Evolutionary conservation across 176 grass and related monocot genomes (phyloP).

Genomic region (Chloris gayana): DNA sequence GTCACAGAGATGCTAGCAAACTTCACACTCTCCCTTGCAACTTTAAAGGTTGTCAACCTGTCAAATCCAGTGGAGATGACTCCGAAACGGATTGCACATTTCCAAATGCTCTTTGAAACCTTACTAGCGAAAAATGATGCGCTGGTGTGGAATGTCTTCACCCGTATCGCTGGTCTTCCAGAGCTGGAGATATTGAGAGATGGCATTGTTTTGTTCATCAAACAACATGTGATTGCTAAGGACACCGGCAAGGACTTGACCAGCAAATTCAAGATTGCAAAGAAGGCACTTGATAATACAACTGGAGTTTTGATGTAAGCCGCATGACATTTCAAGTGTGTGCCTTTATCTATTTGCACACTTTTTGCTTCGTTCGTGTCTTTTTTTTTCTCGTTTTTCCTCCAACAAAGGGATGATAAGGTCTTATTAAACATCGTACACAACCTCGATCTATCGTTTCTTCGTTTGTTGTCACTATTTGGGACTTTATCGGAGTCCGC

Average conservation of each 20-base stretch:
- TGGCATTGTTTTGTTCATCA: conserved; percentile 68
- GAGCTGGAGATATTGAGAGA: conserved; percentile 74
- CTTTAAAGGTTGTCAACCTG: conserved; percentile 73
- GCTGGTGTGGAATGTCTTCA: conserved; percentile 81
- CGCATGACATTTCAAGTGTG: not conserved
- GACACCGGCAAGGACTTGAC: conserved; percentile 32
- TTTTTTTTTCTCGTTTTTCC: not conserved
- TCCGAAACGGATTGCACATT: conserved; percentile 65
- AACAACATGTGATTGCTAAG: conserved; percentile 65
- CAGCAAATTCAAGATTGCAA: conserved; percentile 74
- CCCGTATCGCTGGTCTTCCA: conserved; percentile 59
- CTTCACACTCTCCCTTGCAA: conserved; percentile 81
- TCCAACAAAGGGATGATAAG: no score
- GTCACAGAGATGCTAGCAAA: conserved; percentile 62
- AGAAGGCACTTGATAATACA: conserved; percentile 80
- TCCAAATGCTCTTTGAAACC: conserved; percentile 75
- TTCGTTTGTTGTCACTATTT: no score
- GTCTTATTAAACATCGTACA: no score
- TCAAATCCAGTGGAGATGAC: conserved; percentile 62
- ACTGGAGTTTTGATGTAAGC: conserved; percentile 74
- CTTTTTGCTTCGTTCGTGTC: no score
- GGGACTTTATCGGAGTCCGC: no score
- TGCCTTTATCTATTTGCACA: not conserved
- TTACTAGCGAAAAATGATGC: conserved; percentile 64
- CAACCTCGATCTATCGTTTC: no score